Evolutionary conservation across 208 protist genomes (phyloP).

Genomic region (Tetramitus jugosus): DNA sequence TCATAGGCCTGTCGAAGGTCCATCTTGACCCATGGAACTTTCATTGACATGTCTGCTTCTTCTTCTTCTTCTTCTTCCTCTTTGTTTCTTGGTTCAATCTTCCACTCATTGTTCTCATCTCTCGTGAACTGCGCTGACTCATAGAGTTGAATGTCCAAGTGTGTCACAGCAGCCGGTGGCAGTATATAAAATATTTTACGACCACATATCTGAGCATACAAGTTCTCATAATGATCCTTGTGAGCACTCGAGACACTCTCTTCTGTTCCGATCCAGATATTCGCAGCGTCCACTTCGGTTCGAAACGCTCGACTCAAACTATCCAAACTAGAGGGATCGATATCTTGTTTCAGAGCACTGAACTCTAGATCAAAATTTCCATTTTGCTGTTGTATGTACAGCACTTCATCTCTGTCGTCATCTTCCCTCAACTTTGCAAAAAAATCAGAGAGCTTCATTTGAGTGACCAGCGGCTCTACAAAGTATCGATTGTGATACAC

Average conservation of each 20-base stretch:
- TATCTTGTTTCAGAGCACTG: background rate
- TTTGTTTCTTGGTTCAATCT: slow-evolving; percentile 30
- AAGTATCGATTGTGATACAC: slow-evolving; percentile 56
- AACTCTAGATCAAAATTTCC: slow-evolving; percentile 63
- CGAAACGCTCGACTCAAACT: slow-evolving; percentile 35
- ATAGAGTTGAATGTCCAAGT: slow-evolving; percentile 60
- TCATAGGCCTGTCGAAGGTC: slow-evolving; percentile 44
- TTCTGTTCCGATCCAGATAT: slow-evolving; percentile 72
- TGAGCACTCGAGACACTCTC: slow-evolving; percentile 70
- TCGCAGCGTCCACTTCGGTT: slow-evolving; percentile 59
- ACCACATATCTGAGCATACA: slow-evolving; percentile 72
- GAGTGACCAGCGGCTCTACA: slow-evolving; percentile 36
- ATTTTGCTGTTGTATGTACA: slow-evolving; percentile 77
- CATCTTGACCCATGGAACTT: slow-evolving; percentile 74
- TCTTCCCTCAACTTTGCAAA: background rate
- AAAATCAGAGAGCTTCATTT: background rate
- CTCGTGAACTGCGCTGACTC: slow-evolving; percentile 45
- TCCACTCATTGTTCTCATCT: slow-evolving; percentile 28
- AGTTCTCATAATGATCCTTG: slow-evolving; percentile 79
- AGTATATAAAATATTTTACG: slow-evolving; percentile 47
- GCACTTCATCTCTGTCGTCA: slow-evolving; percentile 31
- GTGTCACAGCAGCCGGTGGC: slow-evolving; percentile 21
- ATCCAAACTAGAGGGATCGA: background rate
- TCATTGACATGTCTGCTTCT: background rate
- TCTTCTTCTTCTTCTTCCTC: slow-evolving; percentile 49